Evolutionary conservation across 306 rosid species (phyloP), one percentile per base, ranked within the genome.

Genomic region (Gastrolobium villosum): DNA sequence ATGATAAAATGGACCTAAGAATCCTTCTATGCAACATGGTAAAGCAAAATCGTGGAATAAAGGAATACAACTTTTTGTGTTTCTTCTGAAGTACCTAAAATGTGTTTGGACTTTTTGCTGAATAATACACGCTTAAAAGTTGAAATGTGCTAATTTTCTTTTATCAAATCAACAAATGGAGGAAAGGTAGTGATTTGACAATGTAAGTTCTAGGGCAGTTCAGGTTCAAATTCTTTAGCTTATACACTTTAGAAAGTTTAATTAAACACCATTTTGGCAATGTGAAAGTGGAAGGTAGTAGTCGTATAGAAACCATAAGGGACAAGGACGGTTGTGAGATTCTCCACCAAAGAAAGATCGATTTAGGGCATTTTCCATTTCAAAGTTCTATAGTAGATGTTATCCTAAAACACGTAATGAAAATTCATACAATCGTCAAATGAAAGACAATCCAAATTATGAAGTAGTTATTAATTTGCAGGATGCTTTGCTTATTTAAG

Each of bases 121-220:
- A 65, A 43, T 44, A 44, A 66, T 5, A 30, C 5, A 8, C 40
- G 8, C 39, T 26, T 26, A 56, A 56, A 56, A 20, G 20, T 6
- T 10, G 59, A 48, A 31, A 26, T n/a, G 41, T 44, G 41, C 26
- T 5, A 44, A 67, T 45, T 67, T 48, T 68, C 5, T 31, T 46
- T 31, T 44, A 10, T 45, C 57, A 34, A 39, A 8, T 69, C 60
- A 49, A 45, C 30, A 67, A 66, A 46, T 68, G 74, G 60, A 48
- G 31, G 20, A 68, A 68, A 68, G 41, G 3, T 62, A 61, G 55
- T 45, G 73, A 67, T 67, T 45, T 67, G 56, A 45, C 73, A 31
- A 31, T 32, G 45, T 35, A 32, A 32, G 5, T 49, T 48, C 31
- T 48, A 69, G 7, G 34, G 14, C 60, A 70, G 15, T 49, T 34